Evolutionary conservation across 2,329 filamentous ascomycete species (phyloP).

Genomic region (Fusarium incarnatum): DNA sequence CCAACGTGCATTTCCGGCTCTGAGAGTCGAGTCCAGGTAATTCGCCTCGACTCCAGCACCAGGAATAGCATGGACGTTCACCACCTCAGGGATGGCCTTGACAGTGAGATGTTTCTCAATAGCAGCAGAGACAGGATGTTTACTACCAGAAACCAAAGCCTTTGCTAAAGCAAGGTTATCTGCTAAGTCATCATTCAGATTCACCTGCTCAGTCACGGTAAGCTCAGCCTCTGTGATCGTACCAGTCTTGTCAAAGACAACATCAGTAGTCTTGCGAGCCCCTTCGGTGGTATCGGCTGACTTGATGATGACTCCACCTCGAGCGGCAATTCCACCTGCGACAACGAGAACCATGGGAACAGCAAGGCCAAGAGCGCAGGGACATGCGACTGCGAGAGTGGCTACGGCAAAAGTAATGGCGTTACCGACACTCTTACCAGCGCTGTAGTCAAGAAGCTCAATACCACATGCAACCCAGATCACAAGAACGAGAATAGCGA

Average conservation of each 20-base stretch:
- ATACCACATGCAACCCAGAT: conserved; percentile 15
- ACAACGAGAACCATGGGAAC: conserved; percentile 76
- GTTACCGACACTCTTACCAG: conserved; percentile 44
- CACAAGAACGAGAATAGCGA: conserved; percentile 59
- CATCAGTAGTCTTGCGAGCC: conserved; percentile 64
- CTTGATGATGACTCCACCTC: conserved; percentile 71
- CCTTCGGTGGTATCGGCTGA: conserved; percentile 66
- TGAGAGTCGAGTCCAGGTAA: neutral
- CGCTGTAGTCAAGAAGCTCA: conserved; percentile 52
- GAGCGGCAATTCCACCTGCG: conserved; percentile 67
- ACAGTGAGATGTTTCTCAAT: neutral
- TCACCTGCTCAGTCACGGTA: conserved; percentile 2
- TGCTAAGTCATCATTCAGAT: neutral
- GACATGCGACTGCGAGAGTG: conserved; percentile 71
- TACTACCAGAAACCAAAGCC: neutral
- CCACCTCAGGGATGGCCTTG: accelerated
- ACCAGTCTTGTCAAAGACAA: conserved; percentile 76
- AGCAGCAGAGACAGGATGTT: conserved; percentile 8
- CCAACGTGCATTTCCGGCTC: conserved; percentile 13
- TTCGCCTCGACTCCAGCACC: conserved; percentile 7
- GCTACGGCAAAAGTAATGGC: conserved; percentile 56
- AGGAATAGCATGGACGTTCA: neutral
- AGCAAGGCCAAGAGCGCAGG: conserved; percentile 72
- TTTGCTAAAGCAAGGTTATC: neutral
- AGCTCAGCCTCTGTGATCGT: conserved; percentile 66